Conservation (phyloP, 1,284 basidiomycete genomes). For the Hemileia vastatrix region DNA sequence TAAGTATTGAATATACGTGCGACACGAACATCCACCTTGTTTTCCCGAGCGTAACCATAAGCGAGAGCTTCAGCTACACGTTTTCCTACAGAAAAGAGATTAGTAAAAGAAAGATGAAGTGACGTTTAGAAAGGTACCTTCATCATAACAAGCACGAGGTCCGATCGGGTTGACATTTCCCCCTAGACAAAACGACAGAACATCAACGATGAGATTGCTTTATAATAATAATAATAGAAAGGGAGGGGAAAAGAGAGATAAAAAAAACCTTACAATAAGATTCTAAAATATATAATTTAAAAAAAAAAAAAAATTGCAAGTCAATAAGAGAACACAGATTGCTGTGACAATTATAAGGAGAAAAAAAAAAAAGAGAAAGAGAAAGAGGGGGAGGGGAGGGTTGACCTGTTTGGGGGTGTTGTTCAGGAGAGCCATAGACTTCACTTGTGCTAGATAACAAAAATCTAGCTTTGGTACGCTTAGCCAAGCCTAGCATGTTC, state of each 20-base stretch:
- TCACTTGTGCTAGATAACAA: conserved; percentile 85
- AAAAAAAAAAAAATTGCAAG: neutral
- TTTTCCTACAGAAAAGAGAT: conserved; percentile 51
- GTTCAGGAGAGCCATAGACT: conserved; percentile 75
- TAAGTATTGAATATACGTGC: conserved; percentile 87
- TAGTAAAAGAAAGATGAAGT: neutral
- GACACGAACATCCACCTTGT: conserved; percentile 87
- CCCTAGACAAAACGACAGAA: conserved; percentile 49
- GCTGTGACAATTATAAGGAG: neutral
- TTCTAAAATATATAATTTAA: neutral
- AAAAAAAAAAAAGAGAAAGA: neutral
- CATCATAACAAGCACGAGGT: conserved; percentile 94
- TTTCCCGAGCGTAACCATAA: conserved; percentile 86
- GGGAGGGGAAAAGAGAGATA: neutral
- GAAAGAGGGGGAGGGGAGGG: neutral
- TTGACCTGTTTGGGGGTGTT: conserved; percentile 78
- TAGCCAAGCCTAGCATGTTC: conserved; percentile 97
- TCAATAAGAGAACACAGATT: neutral
- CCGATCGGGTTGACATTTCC: conserved; percentile 97
- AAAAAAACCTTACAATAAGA: neutral
- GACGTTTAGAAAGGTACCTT: conserved; percentile 53
- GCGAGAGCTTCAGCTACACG: conserved; percentile 89
- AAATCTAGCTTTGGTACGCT: conserved; percentile 92
- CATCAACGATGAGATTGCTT: no score
- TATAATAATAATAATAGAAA: neutral